These are phyloP conservation scores for Vanilla planifolia DNA, from an alignment of 106 monocot species.

Conservation along the genomic window DNA sequence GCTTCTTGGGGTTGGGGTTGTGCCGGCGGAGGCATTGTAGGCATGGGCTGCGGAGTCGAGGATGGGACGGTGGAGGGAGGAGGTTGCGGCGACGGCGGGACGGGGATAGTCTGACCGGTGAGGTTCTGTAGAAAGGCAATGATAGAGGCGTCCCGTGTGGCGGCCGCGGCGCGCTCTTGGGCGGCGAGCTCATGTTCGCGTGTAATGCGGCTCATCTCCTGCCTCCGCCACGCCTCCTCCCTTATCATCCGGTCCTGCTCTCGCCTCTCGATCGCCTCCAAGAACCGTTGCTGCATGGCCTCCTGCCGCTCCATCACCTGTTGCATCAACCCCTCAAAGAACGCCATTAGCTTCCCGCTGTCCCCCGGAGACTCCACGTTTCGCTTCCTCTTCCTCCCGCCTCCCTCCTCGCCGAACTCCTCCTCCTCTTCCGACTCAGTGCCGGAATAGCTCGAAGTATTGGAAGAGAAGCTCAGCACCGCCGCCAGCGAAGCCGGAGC, in stretches of 20 bases:
- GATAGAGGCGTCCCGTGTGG: constrained; percentile 51
- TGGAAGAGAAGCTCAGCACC: constrained; percentile 33
- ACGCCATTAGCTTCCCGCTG: constrained; percentile 41
- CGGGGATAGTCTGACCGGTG: constrained; percentile 31
- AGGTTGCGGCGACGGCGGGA: constrained; percentile 6
- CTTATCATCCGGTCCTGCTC: constrained; percentile 59
- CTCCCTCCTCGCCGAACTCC: constrained; percentile 10
- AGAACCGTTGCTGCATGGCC: constrained; percentile 58
- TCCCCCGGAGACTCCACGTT: constrained; percentile 1
- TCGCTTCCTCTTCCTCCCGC: constrained; percentile 18
- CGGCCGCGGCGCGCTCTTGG: constrained; percentile 51
- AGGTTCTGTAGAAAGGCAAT: constrained; percentile 61
- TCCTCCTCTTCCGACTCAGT: constrained; percentile 37
- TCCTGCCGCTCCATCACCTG: constrained; percentile 76
- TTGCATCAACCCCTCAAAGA: constrained; percentile 66
- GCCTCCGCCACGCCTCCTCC: constrained; percentile 81
- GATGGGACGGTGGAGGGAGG: background rate
- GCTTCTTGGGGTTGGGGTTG: constrained; percentile 1
- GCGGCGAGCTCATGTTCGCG: constrained; percentile 56
- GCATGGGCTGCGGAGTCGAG: background rate
- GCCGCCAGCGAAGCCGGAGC: constrained; percentile 7
- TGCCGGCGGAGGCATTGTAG: background rate
- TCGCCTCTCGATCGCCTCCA: constrained; percentile 67
- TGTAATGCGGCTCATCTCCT: constrained; percentile 60
- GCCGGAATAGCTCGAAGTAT: constrained; percentile 19